Percentiles rank a stretch among this genome's conserved stretches.
Evolutionary conservation across 2,329 filamentous ascomycete species (phyloP).

Genomic region (Aspergillus hiratsukae): DNA sequence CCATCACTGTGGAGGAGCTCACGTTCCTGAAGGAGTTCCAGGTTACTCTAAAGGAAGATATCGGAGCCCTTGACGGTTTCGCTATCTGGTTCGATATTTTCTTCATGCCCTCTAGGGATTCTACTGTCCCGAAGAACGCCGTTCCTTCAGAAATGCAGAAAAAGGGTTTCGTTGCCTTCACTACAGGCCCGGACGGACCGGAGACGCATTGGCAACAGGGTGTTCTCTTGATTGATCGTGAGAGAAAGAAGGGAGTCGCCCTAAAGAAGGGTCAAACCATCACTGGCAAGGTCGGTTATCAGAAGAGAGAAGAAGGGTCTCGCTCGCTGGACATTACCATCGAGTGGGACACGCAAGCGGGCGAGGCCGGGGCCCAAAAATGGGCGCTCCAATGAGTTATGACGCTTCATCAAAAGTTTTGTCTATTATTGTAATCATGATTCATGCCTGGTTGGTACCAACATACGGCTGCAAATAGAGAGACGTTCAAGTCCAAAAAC

Average conservation of each 20-base stretch:
- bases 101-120: conserved; percentile 63
- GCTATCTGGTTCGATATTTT: conserved; percentile 93
- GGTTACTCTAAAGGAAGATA: conserved; percentile 56
- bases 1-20: conserved; percentile 65
- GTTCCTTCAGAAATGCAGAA: conserved; percentile 57
- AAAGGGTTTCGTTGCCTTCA: conserved; percentile 70
- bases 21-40: conserved; percentile 68
- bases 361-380: conserved; percentile 37
- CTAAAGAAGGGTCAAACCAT: conserved; percentile 56
- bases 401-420: conserved; percentile 9
- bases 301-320: conserved; percentile 65
- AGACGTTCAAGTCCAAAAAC: not conserved
- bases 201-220: conserved; percentile 91
- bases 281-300: conserved; percentile 65
- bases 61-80: conserved; percentile 76
- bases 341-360: conserved; percentile 53
- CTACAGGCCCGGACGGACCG: conserved; percentile 71
- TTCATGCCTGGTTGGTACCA: conserved; percentile 1
- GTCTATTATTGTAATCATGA: conserved; percentile 7
- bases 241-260: conserved; percentile 43
- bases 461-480: not conserved
- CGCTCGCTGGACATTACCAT: conserved; percentile 63
- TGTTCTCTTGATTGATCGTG: conserved; percentile 63
- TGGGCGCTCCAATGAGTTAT: conserved; percentile 38
- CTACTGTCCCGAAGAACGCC: conserved; percentile 51